phyloP scores from a whole-genome alignment of 2,329 filamentous ascomycete species.

The Shiraia bambusicola region DNA sequence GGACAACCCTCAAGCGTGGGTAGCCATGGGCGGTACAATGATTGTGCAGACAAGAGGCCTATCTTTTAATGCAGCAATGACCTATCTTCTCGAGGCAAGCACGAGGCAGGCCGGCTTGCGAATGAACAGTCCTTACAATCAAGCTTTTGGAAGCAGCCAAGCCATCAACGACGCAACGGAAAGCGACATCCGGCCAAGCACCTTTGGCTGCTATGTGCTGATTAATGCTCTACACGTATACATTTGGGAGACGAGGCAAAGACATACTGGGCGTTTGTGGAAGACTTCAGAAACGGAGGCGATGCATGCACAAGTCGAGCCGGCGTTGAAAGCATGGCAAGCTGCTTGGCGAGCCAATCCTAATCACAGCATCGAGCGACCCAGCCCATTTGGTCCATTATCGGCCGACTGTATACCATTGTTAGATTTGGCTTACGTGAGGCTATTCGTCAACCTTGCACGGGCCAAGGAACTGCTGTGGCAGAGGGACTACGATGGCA shows the following conservation, averaged over 20 bases:
- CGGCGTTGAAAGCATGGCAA: constrained; percentile 91
- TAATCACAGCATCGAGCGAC: constrained; percentile 78
- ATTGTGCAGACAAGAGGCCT: constrained; percentile 69
- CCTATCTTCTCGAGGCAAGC: constrained; percentile 76
- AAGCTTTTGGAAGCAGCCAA: constrained; percentile 52
- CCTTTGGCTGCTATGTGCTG: constrained; percentile 85
- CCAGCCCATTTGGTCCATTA: constrained; percentile 82
- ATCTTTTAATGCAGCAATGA: constrained; percentile 80
- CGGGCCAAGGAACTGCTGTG: constrained; percentile 91
- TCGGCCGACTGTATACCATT: constrained; percentile 90
- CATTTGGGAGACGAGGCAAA: constrained; percentile 94
- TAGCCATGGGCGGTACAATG: constrained; percentile 70
- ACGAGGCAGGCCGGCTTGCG: constrained; percentile 56
- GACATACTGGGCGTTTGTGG: constrained; percentile 86
- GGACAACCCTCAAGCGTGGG: constrained; percentile 79
- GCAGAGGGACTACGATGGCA: constrained; percentile 88
- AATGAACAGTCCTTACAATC: constrained; percentile 43
- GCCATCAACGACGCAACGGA: constrained; percentile 55
- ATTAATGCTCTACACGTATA: constrained; percentile 97
- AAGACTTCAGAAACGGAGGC: constrained; percentile 89
- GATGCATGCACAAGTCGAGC: constrained; percentile 94
- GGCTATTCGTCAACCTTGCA: constrained; percentile 90
- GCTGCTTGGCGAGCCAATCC: constrained; percentile 86
- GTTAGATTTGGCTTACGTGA: constrained; percentile 86
- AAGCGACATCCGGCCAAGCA: constrained; percentile 75